Evolutionary conservation across 2,329 filamentous ascomycete species (phyloP), one percentile per base, ranked within the genome.

Genomic region (Sarocladium oryzae): DNA sequence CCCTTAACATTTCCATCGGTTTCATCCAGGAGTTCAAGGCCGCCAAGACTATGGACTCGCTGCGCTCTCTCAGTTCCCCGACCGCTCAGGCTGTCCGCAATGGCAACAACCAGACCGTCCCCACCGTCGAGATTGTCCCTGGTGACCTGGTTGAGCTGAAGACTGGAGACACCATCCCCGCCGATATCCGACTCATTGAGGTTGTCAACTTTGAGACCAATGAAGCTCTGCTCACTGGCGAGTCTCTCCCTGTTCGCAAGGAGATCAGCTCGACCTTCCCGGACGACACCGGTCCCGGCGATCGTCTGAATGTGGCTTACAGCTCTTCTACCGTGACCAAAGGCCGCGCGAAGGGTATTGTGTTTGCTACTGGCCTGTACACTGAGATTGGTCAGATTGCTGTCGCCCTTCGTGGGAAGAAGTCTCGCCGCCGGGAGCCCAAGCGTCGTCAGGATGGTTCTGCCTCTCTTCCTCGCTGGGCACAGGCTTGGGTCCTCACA

Each of bases 121-220:
- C 63, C 13, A 66, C 63, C 20, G 62, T 63, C 3, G 64, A 66
- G 4, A 56, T 81, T n/a, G 77, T 81, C 1, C 73, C 73, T n/a
- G 81, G 79, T 20, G 79, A 82, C 54, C 65, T 82, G 45, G 70
- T 74, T 30, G 60, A 67, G 23, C 62, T 73, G 59, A 73, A 66
- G 61, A 75, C 70, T 30, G 79, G 79, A 36, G 78, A 81, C 57
- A 75, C 76, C 18, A 69, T 82, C 13, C 78, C 79, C 9, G 79
- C 79, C 8, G 79, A 82, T 59, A 64, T 81, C 15, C 69, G 77
- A 50, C 57, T 74, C 2, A 56, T 79, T 53, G 74, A 81, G 51
- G 73, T 70, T 26, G 76, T 84, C 66, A 85, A 86, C 61, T 72
- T 82, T 30, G 80, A 81, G 53, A 82, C 78, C 52, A 82, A 88